Base-by-base conservation (phyloP, 2,329 filamentous ascomycete species). In the Tothia fuscella region DNA sequence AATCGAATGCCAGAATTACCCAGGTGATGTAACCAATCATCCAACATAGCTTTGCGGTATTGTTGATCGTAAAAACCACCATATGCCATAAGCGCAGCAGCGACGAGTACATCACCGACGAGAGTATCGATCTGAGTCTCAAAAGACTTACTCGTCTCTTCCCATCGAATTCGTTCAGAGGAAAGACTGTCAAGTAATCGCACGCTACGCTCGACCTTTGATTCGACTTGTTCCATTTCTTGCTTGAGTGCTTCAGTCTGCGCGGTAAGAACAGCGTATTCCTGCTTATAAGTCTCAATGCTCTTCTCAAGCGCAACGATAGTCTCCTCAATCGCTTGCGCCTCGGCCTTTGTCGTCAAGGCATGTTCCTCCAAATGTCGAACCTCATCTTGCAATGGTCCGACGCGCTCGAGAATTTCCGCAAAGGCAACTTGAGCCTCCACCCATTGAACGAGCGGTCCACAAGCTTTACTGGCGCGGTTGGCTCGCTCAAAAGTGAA, bases 401-500 rank as follows among this genome's bases (percentile, higher is more conserved):
- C 93, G 45, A 98, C 87, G 28, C 86, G 79, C 57, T 96, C 88
- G 48, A 98, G 68, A 52, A 98, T 98, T 50, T 91, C 87, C n/a
- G 89, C 94, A 62, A 94, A 98, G 55, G 84, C 87, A 56, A 98
- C 91, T 63, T 98, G 91, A 16, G 91, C 93, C 59, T 85, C 75
- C 3, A 94, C 89, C 91, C 91, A 98, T 57, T 95, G 87, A 14
- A 98, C 89, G 12, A 98, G 72, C 20, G 91, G 93, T 54, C 91
- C 93, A 61, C 91, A 98, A 35, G 91, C 91, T 66, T 91, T 95
- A 65, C 84, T 93, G 47, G 91, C 91, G 53, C 87, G 85, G 62
- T 94, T 93, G 60, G 95, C 91, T 60, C 84, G 84, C 58, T 98
- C 91, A 53, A 88, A 93, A 0, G 88, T 95, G 62, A 96, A 98